These are phyloP conservation scores for Carpinus viminea DNA, from an alignment of 306 rosid genomes.

Conservation along the genomic window DNA sequence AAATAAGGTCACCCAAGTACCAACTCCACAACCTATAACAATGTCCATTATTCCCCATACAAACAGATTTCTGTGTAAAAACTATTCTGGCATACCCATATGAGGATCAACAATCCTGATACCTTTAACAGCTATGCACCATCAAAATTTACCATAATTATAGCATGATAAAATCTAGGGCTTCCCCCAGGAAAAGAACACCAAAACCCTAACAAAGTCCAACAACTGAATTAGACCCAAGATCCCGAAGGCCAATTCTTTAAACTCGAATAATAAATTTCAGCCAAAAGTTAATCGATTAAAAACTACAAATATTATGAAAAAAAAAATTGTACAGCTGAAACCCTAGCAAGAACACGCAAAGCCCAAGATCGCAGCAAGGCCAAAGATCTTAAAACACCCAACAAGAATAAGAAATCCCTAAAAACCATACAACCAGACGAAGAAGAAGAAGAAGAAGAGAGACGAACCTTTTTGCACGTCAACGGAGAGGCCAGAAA, in stretches of 20 bases:
- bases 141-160: not conserved
- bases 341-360: slow-evolving; percentile 7
- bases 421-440: slow-evolving; percentile 9
- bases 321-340: not conserved
- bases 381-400: not conserved
- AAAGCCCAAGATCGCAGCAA: slow-evolving; percentile 5
- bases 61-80: not conserved
- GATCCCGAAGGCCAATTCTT: slow-evolving; percentile 1
- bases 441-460: no score
- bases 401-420: not conserved
- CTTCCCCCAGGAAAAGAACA: not conserved
- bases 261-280: not conserved
- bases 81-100: not conserved
- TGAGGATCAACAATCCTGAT: not conserved
- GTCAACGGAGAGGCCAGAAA: slow-evolving; percentile 98
- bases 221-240: not conserved
- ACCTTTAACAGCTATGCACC: not conserved
- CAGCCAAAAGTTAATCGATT: not conserved
- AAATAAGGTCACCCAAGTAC: not conserved
- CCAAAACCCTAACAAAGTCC: slow-evolving; percentile 16
- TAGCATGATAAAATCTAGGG: not conserved
- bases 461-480: slow-evolving; percentile 77
- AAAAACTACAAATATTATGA: not conserved
- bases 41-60: not conserved
- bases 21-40: not conserved